These are phyloP conservation scores for Withania somnifera DNA, from an alignment of 305 asterid species.

Conservation along the genomic window DNA sequence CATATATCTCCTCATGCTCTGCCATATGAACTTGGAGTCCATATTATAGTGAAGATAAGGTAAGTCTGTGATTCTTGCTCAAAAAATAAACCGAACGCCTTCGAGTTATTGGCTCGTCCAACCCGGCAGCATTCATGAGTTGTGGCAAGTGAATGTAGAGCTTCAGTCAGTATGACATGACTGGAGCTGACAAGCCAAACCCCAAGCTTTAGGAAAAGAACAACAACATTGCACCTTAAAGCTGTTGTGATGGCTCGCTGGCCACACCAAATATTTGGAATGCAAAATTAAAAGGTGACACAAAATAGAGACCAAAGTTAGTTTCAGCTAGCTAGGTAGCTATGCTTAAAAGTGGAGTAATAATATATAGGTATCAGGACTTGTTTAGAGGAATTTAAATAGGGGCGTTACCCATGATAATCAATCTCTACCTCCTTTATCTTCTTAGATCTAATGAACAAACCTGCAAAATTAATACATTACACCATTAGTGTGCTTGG, in stretches of 20 bases:
- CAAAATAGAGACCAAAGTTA: background rate
- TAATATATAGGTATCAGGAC: background rate
- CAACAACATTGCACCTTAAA: slow-evolving; percentile 89
- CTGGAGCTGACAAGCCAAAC: slow-evolving; percentile 88
- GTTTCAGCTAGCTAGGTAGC: too few relatives aligned
- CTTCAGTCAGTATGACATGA: slow-evolving; percentile 88
- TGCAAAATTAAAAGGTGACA: background rate
- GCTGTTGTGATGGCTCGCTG: slow-evolving; percentile 96
- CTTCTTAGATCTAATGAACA: slow-evolving; percentile 43
- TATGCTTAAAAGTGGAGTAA: background rate
- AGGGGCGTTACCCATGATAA: slow-evolving; percentile 60
- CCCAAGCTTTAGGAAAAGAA: slow-evolving; percentile 90
- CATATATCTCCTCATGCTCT: too few relatives aligned
- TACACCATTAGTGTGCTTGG: background rate
- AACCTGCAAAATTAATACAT: slow-evolving; percentile 29
- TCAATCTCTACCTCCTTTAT: slow-evolving; percentile 30
- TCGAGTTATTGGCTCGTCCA: too few relatives aligned
- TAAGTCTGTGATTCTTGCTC: too few relatives aligned
- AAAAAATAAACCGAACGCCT: too few relatives aligned
- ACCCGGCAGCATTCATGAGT: too few relatives aligned
- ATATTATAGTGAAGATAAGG: too few relatives aligned
- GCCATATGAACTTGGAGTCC: too few relatives aligned
- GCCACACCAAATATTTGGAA: slow-evolving; percentile 21
- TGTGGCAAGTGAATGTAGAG: slow-evolving; percentile 83
- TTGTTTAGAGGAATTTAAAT: background rate